Evolutionary conservation across 805 yeast species (phyloP).

Genomic region (Saturnispora dispora): DNA sequence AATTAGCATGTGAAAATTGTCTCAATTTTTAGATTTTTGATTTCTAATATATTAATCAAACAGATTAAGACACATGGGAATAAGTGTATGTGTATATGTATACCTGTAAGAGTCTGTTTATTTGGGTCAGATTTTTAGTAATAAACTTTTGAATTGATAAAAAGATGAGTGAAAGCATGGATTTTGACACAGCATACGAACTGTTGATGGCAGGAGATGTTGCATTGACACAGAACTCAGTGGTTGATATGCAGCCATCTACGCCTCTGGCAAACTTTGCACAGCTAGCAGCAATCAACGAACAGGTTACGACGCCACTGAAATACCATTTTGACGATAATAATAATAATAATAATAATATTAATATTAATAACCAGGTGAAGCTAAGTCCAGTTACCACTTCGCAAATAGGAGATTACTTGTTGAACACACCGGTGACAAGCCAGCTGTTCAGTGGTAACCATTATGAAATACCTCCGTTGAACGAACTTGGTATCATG

Average conservation of each 20-base stretch:
- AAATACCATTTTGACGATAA: not conserved
- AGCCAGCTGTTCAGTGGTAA: not conserved
- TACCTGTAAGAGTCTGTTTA: not conserved
- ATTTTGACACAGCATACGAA: constrained; percentile 32
- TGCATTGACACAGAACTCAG: not conserved
- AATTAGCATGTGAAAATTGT: not conserved
- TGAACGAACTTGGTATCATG: not conserved
- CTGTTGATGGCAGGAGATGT: constrained; percentile 23
- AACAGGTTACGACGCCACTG: constrained; percentile 1
- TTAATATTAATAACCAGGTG: not conserved
- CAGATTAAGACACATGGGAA: not conserved
- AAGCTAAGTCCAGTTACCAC: not conserved
- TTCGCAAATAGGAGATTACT: not conserved
- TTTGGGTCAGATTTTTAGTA: too few relatives aligned
- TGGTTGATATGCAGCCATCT: not conserved
- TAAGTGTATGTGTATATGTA: not conserved
- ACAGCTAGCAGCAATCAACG: constrained; percentile 1
- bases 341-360: not conserved
- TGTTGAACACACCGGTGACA: not conserved
- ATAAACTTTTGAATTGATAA: not conserved
- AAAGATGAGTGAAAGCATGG: constrained; percentile 18
- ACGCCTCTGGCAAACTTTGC: not conserved
- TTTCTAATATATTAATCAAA: too few relatives aligned
- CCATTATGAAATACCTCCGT: not conserved
- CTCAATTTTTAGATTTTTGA: not conserved